Conservation (phyloP, 768 basidiomycete genomes). For the Pleurotus cornucopiae region DNA sequence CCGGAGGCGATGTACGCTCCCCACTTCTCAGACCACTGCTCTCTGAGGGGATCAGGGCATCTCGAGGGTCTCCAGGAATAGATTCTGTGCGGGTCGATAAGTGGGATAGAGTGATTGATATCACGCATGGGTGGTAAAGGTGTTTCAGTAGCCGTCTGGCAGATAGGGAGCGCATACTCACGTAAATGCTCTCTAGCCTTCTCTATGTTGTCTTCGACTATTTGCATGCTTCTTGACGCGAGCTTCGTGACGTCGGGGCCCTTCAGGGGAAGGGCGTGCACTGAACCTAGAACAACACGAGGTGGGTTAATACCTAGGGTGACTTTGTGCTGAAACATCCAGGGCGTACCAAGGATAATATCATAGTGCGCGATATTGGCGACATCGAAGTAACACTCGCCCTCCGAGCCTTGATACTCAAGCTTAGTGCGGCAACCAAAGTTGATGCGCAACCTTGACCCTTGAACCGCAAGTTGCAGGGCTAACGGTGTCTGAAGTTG, state of each 20-base stretch:
- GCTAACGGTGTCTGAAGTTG: constrained; percentile 23
- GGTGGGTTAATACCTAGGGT: constrained; percentile 12
- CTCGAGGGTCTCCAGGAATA: constrained; percentile 18
- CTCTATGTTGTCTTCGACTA: constrained; percentile 9
- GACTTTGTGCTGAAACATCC: constrained; percentile 18
- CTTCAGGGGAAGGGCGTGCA: background rate
- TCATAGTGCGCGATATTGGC: constrained; percentile 27
- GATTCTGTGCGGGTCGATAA: constrained; percentile 20
- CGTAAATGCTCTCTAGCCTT: constrained; percentile 1
- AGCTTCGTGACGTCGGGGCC: constrained; percentile 10
- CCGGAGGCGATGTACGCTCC: constrained; percentile 15
- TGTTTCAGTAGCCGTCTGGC: constrained; percentile 11
- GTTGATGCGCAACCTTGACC: constrained; percentile 24
- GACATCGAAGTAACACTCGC: constrained; percentile 19
- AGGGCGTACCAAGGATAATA: constrained; percentile 25
- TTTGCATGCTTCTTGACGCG: background rate
- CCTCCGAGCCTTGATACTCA: constrained; percentile 20
- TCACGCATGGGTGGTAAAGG: constrained; percentile 23
- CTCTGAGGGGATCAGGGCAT: constrained; percentile 21
- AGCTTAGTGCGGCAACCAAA: constrained; percentile 13
- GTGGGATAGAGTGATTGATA: constrained; percentile 27
- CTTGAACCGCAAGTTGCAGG: constrained; percentile 23
- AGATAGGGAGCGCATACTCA: constrained; percentile 12
- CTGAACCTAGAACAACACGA: constrained; percentile 8
- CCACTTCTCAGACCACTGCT: constrained; percentile 12